phyloP scores from a whole-genome alignment of 495 filamentous ascomycete genomes.

The Tuber borchii region DNA sequence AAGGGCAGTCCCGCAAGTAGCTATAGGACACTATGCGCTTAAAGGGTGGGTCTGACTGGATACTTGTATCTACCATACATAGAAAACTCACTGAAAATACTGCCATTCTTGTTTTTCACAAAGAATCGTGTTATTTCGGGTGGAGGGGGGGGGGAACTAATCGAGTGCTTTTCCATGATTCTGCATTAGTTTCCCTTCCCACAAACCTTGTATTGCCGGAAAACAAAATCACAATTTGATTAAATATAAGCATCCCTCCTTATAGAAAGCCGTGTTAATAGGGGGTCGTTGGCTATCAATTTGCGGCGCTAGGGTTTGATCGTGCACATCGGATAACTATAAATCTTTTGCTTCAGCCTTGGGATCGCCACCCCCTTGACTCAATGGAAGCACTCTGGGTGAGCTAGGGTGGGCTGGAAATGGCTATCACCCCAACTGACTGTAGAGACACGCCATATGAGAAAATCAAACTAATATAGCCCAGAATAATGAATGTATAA shows the following conservation, averaged over 20 bases:
- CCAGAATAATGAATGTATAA: neutral
- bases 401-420: neutral
- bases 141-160: neutral
- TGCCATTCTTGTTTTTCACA: neutral
- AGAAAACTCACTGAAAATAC: neutral
- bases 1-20: no score
- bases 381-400: neutral
- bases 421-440: neutral
- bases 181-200: neutral
- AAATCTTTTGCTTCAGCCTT: neutral
- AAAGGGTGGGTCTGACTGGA: no score
- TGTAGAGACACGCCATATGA: neutral
- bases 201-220: neutral
- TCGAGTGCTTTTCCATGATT: neutral
- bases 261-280: neutral
- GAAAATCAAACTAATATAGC: neutral
- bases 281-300: neutral
- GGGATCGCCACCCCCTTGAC: neutral
- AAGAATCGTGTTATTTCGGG: neutral
- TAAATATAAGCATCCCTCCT: neutral
- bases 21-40: neutral
- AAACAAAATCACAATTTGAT: neutral
- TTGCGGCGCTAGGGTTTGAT: neutral
- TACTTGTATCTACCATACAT: neutral
- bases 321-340: neutral